Evolutionary conservation across 306 rosid genomes (phyloP).

Genomic region (Carpinus viminea): DNA sequence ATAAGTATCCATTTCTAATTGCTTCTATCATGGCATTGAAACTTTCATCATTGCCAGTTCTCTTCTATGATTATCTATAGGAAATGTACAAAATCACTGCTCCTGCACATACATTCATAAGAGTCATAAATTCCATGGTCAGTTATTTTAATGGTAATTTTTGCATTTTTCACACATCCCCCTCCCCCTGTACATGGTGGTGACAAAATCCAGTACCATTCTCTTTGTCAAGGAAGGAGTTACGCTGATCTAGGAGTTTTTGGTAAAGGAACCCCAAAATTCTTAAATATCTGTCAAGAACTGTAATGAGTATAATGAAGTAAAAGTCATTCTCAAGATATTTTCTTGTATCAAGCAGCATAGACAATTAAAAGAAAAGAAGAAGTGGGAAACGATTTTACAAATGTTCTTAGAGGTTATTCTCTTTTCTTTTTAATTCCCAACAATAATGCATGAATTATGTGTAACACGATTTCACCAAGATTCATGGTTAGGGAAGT

Average conservation of each 20-base stretch:
- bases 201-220: not conserved
- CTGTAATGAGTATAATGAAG: not conserved
- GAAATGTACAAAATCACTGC: not conserved
- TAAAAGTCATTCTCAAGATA: not conserved
- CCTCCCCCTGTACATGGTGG: not conserved
- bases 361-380: too few relatives aligned
- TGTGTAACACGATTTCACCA: not conserved
- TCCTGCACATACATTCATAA: not conserved
- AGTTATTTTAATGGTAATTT: not conserved
- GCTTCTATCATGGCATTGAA: constrained; percentile 5
- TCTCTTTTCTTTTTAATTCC: too few relatives aligned
- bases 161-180: not conserved
- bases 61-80: not conserved
- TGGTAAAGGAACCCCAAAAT: not conserved
- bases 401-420: not conserved
- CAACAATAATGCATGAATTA: not conserved
- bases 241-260: not conserved
- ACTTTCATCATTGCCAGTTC: constrained; percentile 12
- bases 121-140: not conserved
- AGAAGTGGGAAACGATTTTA: not conserved
- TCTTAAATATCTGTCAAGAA: not conserved
- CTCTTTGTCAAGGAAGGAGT: not conserved
- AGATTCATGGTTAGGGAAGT: not conserved
- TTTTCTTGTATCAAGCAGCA: not conserved
- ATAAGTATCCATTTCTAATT: constrained; percentile 4